Base-by-base conservation (phyloP, 345 rosid species). In the Moringa oleifera region DNA sequence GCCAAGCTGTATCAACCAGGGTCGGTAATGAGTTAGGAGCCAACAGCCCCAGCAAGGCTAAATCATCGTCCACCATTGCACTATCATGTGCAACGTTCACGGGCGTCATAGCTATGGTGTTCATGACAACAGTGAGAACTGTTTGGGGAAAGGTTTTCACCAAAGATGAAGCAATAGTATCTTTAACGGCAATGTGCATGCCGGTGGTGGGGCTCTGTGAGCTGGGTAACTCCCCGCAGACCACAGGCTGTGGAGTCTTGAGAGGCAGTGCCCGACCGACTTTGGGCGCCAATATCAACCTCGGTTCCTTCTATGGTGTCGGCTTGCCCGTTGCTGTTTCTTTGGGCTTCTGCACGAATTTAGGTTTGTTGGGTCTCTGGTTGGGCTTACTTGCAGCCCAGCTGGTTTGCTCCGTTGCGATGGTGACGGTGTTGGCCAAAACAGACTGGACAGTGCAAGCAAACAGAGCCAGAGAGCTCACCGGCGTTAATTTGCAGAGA, bases 201-300 rank as follows among this genome's bases (percentile, higher is more conserved):
- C 87, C 83, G 6, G 68, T 82, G 56, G 79, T 67, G 47, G 87
- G 83, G 51, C 33, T 85, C 0, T 80, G 83, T 24, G 90, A 85
- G 81, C 60, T 85, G 1, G 83, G 85, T 18, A 80, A 82, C 77
- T 76, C 75, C 72, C 85, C 80, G 5, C 90, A 85, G 63, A 82
- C 87, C 57, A 75, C 80, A 23, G 83, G 72, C 7, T 82, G 90
- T 9, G 81, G 87, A 16, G 83, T 70, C 15, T 4, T 85, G 20
- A 72, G 86, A 62, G 87, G 83, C 57, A 77, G 83, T 20, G 85
- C 85, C 7, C 57, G 87, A 68, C 87, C 90, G 6, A 57, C 25
- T 37, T 66, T 79, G 56, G 86, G 78, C 18, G 84, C 77, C 4
- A 75, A 72, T 24, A 71, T 81, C 23, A 84, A 84, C 51, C 20